Base-by-base conservation (phyloP, 192 early-diverging fungal species). In the Gigaspora rosea region DNA sequence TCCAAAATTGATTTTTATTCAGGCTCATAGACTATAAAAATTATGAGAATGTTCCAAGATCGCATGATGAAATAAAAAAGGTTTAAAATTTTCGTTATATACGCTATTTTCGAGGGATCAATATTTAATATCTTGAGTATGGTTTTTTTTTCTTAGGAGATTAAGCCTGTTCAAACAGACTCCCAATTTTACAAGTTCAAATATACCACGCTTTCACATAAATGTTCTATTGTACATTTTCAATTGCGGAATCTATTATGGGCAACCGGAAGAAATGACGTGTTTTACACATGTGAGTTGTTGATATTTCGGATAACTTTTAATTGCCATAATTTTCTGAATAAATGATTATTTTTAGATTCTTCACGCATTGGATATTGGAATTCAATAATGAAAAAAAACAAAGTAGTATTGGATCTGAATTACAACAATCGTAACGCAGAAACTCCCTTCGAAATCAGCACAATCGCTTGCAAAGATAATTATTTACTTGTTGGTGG, bases 221-320 rank as follows among this genome's bases (percentile, higher is more conserved):
- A 82, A 77, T 90, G 89, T 75, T 79, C 80, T 2, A 80, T 85
- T 77, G 85, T 84, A 35, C 90, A 91, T 73, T 86, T 91, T 85
- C 82, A 92, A 78, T 84, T 92, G 52, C 79, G 91, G 46, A 89
- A 92, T 75, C 77, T 91, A 20, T 47, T 92, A 10, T 89, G 85
- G 79, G 80, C 86, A 1, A 88, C 89, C 4, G 83, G 68, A 66
- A 90, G 88, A 73, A 88, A 92, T 72, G 83, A 86, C 46, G 79
- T 89, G 6, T 90, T 79, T 65, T 91, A 88, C 77, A 85, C 81
- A n/a, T 33, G 87, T 88, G 72, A 67, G 20, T 27, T 13, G 16
- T 48, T 41, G n/a, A 13, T 70, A 22, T 71, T n/a, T 51, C 46
- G 3, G 51, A 27, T 35, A 12, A 65, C 10, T 35, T 41, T 41